These are phyloP conservation scores for Glarea lozoyensis DNA, from an alignment of 495 filamentous ascomycete genomes.

Conservation along the genomic window DNA sequence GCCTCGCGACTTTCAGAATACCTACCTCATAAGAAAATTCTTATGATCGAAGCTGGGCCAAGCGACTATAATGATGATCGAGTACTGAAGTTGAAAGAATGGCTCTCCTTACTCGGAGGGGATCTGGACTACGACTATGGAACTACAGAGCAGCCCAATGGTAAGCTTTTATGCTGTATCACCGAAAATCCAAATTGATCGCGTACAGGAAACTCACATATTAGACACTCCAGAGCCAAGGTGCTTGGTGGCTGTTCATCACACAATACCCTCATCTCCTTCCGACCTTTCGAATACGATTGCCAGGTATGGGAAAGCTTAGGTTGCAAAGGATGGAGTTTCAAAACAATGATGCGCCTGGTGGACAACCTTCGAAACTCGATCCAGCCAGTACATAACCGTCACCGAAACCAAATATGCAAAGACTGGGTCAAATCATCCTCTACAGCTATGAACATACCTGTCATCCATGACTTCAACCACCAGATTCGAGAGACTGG, in stretches of 20 bases:
- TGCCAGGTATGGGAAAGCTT: conserved; percentile 61
- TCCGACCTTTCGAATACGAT: conserved; percentile 76
- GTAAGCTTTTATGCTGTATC: conserved; percentile 28
- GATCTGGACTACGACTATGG: conserved; percentile 81
- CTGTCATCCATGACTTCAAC: conserved; percentile 74
- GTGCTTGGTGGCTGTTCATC: conserved; percentile 79
- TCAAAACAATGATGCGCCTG: conserved; percentile 65
- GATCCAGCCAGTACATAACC: conserved; percentile 66
- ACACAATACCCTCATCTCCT: conserved; percentile 82
- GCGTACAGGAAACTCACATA: conserved; percentile 66
- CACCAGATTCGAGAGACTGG: conserved; percentile 60
- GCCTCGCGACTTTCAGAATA: conserved; percentile 49
- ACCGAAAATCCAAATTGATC: not conserved
- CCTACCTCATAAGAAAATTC: conserved; percentile 53
- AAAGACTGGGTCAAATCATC: conserved; percentile 74
- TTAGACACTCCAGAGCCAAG: conserved; percentile 77
- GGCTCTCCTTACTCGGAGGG: conserved; percentile 68
- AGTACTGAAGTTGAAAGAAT: conserved; percentile 66
- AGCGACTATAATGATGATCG: conserved; percentile 35
- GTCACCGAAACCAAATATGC: conserved; percentile 75
- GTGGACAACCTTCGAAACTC: conserved; percentile 71
- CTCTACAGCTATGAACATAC: conserved; percentile 62
- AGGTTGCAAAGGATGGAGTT: conserved; percentile 70
- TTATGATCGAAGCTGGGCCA: conserved; percentile 56
- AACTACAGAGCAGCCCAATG: conserved; percentile 76